A percentile compares a stretch with the other conserved stretches of the same genome.
phyloP scores from a whole-genome alignment of 352 stramenopile genomes.

The Phytophthora hibernalis region DNA sequence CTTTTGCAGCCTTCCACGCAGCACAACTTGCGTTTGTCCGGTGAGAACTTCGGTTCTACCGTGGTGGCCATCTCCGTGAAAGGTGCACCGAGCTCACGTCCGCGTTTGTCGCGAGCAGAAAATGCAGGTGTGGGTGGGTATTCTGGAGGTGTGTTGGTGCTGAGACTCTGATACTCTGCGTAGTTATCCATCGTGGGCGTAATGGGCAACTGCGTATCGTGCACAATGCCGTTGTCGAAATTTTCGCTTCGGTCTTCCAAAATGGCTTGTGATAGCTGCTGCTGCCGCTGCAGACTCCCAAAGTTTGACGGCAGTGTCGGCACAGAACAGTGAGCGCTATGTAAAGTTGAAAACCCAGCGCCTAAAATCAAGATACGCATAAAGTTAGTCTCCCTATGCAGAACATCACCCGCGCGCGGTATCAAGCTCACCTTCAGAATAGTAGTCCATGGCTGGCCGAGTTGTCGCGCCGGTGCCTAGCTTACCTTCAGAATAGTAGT shows the following conservation, averaged over 20 bases:
- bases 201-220: slow-evolving; percentile 2
- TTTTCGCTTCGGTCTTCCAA: slow-evolving; percentile 19
- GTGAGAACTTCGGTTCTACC: slow-evolving; percentile 60
- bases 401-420: neutral
- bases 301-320: slow-evolving; percentile 34
- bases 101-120: slow-evolving; percentile 14
- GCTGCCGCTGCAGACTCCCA: slow-evolving; percentile 14
- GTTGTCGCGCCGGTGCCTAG: slow-evolving; percentile 9
- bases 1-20: slow-evolving; percentile 78
- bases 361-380: neutral
- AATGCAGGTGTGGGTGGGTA: neutral
- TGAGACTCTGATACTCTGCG: neutral
- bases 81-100: slow-evolving; percentile 18
- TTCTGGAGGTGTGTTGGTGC: slow-evolving; percentile 6
- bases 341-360: slow-evolving; percentile 28
- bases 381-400: neutral
- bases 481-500: slow-evolving; percentile 41
- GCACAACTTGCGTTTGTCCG: slow-evolving; percentile 80
- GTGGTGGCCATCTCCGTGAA: slow-evolving; percentile 30
- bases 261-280: slow-evolving; percentile 1
- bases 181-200: slow-evolving; percentile 8
- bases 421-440: slow-evolving; percentile 38
- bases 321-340: slow-evolving; percentile 17
- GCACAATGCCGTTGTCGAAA: slow-evolving; percentile 7
- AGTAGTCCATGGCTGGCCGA: slow-evolving; percentile 26